Base-by-base conservation (phyloP, 805 yeast genomes). In the Ogataea saltuana region DNA sequence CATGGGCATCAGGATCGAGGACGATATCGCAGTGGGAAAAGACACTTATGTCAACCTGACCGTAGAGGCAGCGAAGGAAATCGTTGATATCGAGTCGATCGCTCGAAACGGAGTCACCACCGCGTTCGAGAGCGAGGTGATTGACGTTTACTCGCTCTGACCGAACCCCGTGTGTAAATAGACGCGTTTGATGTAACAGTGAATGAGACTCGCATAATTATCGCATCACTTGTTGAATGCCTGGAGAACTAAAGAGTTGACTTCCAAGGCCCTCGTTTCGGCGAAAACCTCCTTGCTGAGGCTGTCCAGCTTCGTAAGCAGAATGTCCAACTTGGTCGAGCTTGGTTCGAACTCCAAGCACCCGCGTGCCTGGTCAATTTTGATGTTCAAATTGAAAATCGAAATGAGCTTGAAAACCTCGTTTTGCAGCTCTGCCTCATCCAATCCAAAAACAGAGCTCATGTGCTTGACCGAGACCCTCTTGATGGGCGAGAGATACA, bases 1-100 rank as follows among this genome's bases (percentile, higher is more conserved):
- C 22, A 83, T 93, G 39, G 99, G 98, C 2, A 85, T 93, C 19
- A 80, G 99, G 55, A 85, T 93, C 23, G 99, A 93, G 64, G 99
- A 93, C 67, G 90, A 93, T 62, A 76, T 91, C 27, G 96, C 85
- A 0, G 78, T 90, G 27, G 95, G 95, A 0, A 60, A 72, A n/a
- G 67, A 71, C 15, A 63, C 67, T 3, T 74, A 74, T 50, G 69
- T 74, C 13, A 76, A 76, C 31, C 70, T 93, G 52, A 87, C 97
- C 1, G 79, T 76, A 7, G 91, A 85, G 50, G 91, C 97, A 22
- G 84, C 81, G 3, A 93, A 93, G 63, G 97, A 91, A 60, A 74
- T 91, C 25, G 76, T 58, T 1, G 98, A 91, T 54, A 79, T 91
- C 33, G 97, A 90, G 61, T 65, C 70, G 27, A 71, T 85, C 40